These are phyloP conservation scores for Knoxia roxburghii DNA, from an alignment of 257 asterid genomes.

Conservation along the genomic window DNA sequence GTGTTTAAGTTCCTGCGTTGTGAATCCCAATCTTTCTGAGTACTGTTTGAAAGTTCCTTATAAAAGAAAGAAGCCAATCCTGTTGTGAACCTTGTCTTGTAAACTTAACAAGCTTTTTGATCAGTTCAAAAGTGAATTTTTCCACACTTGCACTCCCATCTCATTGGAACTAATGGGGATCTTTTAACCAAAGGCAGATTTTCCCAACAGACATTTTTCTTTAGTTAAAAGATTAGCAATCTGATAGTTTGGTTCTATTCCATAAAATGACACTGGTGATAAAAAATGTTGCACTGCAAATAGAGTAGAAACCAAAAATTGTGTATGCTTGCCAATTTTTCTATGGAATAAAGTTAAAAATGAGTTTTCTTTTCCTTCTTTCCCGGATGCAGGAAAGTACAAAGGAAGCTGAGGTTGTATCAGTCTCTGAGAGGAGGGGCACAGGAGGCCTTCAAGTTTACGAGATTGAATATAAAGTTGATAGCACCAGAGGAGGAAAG, in stretches of 20 bases:
- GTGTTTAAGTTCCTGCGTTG: neutral
- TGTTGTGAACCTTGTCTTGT: neutral
- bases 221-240: neutral
- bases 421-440: conserved; percentile 66
- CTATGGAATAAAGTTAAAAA: neutral
- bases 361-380: neutral
- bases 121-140: neutral
- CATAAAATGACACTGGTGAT: too few relatives aligned
- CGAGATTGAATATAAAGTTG: conserved; percentile 85
- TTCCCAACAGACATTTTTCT: neutral
- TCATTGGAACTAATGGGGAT: neutral
- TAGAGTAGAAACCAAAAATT: too few relatives aligned
- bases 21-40: neutral
- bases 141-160: neutral
- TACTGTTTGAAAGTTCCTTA: too few relatives aligned
- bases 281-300: too few relatives aligned
- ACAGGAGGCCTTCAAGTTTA: conserved; percentile 63
- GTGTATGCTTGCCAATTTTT: neutral
- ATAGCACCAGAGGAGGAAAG: conserved; percentile 85
- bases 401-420: conserved; percentile 69
- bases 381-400: conserved; percentile 62
- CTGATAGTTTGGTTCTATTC: neutral
- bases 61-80: neutral
- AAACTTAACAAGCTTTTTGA: neutral
- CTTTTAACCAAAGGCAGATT: neutral